These are phyloP conservation scores for Podaxis pistillaris DNA, from an alignment of 768 basidiomycete genomes.

Conservation along the genomic window DNA sequence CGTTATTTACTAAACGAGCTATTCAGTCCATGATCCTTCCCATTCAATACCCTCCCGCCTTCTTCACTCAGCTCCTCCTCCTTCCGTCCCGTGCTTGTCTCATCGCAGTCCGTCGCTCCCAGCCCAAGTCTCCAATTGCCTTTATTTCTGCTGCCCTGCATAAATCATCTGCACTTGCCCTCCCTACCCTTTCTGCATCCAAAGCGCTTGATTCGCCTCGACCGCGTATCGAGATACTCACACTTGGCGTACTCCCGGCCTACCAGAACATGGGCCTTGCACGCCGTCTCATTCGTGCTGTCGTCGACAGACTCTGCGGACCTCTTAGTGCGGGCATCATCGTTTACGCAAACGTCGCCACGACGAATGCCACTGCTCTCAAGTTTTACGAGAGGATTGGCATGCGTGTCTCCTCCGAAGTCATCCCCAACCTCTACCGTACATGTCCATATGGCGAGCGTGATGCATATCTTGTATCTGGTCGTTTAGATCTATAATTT, in stretches of 20 bases:
- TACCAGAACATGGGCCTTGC: slow-evolving; percentile 44
- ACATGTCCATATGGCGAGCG: slow-evolving; percentile 32
- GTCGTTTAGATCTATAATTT: slow-evolving; percentile 6
- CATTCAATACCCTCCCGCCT: slow-evolving; percentile 38
- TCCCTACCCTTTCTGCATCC: slow-evolving; percentile 14
- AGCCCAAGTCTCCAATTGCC: slow-evolving; percentile 33
- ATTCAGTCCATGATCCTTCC: slow-evolving; percentile 36
- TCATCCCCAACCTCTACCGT: slow-evolving; percentile 39
- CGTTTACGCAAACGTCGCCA: slow-evolving; percentile 45
- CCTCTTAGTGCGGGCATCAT: slow-evolving; percentile 26
- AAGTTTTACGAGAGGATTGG: slow-evolving; percentile 46
- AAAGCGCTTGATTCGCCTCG: slow-evolving; percentile 18
- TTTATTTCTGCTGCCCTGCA: slow-evolving; percentile 41
- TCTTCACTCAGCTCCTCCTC: slow-evolving; percentile 46
- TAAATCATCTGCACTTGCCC: slow-evolving; percentile 15
- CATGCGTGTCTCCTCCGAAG: slow-evolving; percentile 30
- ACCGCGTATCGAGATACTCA: slow-evolving; percentile 46
- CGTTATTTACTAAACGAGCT: not conserved
- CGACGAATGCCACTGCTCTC: slow-evolving; percentile 38
- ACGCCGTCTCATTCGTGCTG: slow-evolving; percentile 34
- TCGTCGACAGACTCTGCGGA: slow-evolving; percentile 28
- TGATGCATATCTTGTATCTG: slow-evolving; percentile 40
- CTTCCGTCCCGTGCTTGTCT: slow-evolving; percentile 40
- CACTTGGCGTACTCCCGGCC: slow-evolving; percentile 47
- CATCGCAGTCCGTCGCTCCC: slow-evolving; percentile 31